phyloP scores from a whole-genome alignment of 805 yeast species.

The Saturnispora diversa region DNA sequence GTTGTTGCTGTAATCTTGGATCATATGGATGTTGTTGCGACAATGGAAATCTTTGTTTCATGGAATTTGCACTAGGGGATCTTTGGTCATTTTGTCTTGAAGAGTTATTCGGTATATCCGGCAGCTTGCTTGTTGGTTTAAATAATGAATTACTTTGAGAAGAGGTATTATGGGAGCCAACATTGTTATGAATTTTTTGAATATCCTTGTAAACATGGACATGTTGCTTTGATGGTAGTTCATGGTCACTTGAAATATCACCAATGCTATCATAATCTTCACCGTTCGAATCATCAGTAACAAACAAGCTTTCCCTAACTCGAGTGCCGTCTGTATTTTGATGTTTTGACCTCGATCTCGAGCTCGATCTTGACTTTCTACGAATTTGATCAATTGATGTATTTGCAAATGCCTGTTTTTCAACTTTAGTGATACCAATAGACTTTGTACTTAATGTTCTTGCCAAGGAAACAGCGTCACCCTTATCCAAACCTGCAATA shows the following conservation, averaged over 20 bases:
- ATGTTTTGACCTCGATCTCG: slow-evolving; percentile 3
- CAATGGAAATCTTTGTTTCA: slow-evolving; percentile 3
- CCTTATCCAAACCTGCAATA: slow-evolving; percentile 68
- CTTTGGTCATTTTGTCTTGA: not conserved
- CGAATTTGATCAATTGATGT: slow-evolving; percentile 3
- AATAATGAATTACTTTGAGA: slow-evolving; percentile 13
- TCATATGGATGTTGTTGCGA: not conserved
- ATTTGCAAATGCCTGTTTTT: slow-evolving; percentile 34
- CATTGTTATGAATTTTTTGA: slow-evolving; percentile 13
- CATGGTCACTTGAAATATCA: not conserved
- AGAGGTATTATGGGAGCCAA: slow-evolving; percentile 5
- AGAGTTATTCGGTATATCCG: slow-evolving; percentile 1
- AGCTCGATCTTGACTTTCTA: no score
- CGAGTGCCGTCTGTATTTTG: slow-evolving; percentile 3
- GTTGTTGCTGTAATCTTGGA: slow-evolving; percentile 2
- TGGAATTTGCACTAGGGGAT: not conserved
- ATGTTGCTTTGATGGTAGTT: slow-evolving; percentile 3
- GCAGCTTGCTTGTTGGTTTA: slow-evolving; percentile 9
- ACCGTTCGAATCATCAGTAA: slow-evolving; percentile 13
- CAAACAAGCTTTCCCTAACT: slow-evolving; percentile 13
- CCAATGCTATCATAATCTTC: not conserved
- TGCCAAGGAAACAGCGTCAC: slow-evolving; percentile 78
- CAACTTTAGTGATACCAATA: slow-evolving; percentile 48
- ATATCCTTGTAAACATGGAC: slow-evolving; percentile 16
- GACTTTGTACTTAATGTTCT: slow-evolving; percentile 68